Base-by-base conservation (phyloP, 2,329 filamentous ascomycete species). In the Rhinocladiella mackenziei region DNA sequence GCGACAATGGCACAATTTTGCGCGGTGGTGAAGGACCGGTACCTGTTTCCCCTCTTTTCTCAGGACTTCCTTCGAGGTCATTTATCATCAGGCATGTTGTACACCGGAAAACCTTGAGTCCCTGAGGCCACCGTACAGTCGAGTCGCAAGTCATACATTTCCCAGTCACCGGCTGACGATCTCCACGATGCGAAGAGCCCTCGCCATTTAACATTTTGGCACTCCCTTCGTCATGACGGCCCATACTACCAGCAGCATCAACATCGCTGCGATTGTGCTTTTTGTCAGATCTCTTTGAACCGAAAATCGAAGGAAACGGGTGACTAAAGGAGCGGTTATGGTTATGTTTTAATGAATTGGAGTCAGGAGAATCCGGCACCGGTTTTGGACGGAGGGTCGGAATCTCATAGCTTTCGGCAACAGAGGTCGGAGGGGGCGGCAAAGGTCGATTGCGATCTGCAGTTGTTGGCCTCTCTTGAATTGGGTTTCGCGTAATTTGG, bases 81-180 rank as follows among this genome's bases (percentile, higher is more conserved):
- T 94, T 94, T 60, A 95, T 81, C 13, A 85, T 92, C 58, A 86
- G 70, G 63, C 89, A 95, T 42, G 86, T 83, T 30, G 85, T 84
- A 64, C 89, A 95, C 56, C 87, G 78, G 64, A 92, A 94, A 26
- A 83, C 77, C 25, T 77, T 77, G 50, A 89, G 67, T 40, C 83
- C 78, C 50, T 75, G 78, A 2, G 87, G 87, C 83, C 88, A 94
- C 44, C 84, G 77, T 53, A 94, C 83, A 43, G 81, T 78, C 42
- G 84, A 84, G 57, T 83, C 85, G 64, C 89, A 95, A 23, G 88
- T 89, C 78, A 91, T 89, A 62, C 89, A 95, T 56, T 79, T 81
- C 15, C 86, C 84, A 22, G 79, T 82, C 19, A 74, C 71, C 58
- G 83, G 78, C 55, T 86, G 79, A 55, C 74, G 78, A 68, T 41